Evolutionary conservation across 2,329 filamentous ascomycete genomes (phyloP).

Genomic region (Cordyceps tenuipes): DNA sequence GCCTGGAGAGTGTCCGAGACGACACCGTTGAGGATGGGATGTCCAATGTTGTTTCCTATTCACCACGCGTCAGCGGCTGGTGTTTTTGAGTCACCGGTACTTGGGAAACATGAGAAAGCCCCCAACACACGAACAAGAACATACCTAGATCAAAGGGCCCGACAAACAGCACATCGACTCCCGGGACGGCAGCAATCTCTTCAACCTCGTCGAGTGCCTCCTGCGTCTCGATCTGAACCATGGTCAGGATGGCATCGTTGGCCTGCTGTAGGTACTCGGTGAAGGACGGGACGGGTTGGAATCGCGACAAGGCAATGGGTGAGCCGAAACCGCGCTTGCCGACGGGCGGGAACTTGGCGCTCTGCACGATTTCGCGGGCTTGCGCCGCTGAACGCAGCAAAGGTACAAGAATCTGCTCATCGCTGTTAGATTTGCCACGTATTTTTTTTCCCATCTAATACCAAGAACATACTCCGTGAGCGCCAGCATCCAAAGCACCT

Average conservation of each 20-base stretch:
- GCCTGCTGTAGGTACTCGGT: conserved; percentile 42
- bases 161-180: conserved; percentile 56
- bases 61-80: neutral
- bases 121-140: neutral
- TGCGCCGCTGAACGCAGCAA: conserved; percentile 35
- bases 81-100: neutral
- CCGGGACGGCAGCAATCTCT: conserved; percentile 51
- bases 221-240: conserved; percentile 60
- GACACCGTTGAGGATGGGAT: conserved; percentile 52
- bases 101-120: neutral
- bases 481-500: conserved; percentile 30
- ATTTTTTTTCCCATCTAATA: neutral
- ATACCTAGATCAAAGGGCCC: conserved; percentile 57
- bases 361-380: conserved; percentile 35
- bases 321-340: conserved; percentile 43
- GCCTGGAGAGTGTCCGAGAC: conserved; percentile 50
- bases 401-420: conserved; percentile 37
- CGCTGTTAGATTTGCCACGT: neutral
- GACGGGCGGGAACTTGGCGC: conserved; percentile 42
- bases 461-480: conserved; percentile 38
- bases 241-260: conserved; percentile 47
- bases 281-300: conserved; percentile 34
- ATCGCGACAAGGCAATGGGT: conserved; percentile 35
- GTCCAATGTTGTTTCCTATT: conserved; percentile 49
- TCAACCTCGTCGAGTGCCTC: conserved; percentile 54